phyloP scores from a whole-genome alignment of 1,284 basidiomycete genomes.

The Polyporus tsugae region DNA sequence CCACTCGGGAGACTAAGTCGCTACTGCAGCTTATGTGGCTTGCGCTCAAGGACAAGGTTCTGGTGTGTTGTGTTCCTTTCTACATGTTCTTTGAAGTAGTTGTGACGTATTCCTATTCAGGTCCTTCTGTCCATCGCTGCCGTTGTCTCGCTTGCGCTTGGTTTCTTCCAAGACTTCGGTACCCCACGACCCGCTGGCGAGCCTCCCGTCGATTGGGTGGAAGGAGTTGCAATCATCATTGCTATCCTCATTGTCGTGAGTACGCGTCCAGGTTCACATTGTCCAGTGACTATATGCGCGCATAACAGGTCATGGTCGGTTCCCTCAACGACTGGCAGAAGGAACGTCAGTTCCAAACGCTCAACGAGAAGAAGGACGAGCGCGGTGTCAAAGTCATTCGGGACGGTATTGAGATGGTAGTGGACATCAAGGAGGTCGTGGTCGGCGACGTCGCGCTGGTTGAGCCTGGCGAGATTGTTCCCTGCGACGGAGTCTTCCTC shows the following conservation, averaged over 20 bases:
- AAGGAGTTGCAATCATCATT: conserved; percentile 96
- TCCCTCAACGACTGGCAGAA: conserved; percentile 97
- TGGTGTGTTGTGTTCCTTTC: conserved; percentile 59
- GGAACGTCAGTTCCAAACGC: conserved; percentile 91
- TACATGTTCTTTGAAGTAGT: conserved; percentile 4
- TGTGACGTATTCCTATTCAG: conserved; percentile 47
- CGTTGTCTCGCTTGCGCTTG: conserved; percentile 91
- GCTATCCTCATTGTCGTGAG: conserved; percentile 86
- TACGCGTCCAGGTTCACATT: conserved; percentile 20
- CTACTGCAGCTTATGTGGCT: conserved; percentile 92
- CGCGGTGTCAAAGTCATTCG: conserved; percentile 93
- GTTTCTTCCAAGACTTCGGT: conserved; percentile 94
- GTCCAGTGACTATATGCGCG: neutral
- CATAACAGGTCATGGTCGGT: conserved; percentile 77
- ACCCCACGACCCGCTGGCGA: conserved; percentile 63
- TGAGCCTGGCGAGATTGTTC: conserved; percentile 95
- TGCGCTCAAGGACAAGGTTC: conserved; percentile 94
- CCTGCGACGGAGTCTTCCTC: conserved; percentile 95
- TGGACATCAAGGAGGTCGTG: conserved; percentile 91
- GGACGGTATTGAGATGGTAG: conserved; percentile 78
- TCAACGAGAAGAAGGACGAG: conserved; percentile 97
- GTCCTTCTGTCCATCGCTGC: conserved; percentile 92
- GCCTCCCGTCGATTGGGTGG: conserved; percentile 93
- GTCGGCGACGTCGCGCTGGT: conserved; percentile 94
- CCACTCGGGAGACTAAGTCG: conserved; percentile 80